A percentile compares a stretch with the other conserved stretches of the same genome.
Evolutionary conservation across 257 asterid genomes (phyloP).

Genomic region (Handroanthus guayacan): DNA sequence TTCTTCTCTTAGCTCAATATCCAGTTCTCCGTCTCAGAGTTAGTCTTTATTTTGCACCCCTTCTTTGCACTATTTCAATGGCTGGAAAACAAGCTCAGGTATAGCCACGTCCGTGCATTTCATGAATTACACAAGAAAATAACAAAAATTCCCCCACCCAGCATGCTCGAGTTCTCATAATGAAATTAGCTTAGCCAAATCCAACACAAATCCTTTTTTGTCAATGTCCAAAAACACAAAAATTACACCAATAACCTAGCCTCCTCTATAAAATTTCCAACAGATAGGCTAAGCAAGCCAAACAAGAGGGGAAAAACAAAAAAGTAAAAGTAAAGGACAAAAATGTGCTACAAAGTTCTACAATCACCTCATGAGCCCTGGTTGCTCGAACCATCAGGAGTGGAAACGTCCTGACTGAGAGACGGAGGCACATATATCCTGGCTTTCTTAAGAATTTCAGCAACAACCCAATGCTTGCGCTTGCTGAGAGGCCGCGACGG

Average conservation of each 20-base stretch:
- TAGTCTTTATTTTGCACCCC: neutral
- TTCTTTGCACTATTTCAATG: neutral
- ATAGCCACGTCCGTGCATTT: neutral
- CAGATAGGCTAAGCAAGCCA: neutral
- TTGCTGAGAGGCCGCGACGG: constrained; percentile 92
- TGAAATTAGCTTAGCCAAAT: neutral
- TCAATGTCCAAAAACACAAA: neutral
- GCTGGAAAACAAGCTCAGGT: neutral
- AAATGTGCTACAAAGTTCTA: neutral
- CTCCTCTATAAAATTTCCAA: neutral
- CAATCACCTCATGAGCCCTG: constrained; percentile 39
- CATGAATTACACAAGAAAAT: neutral
- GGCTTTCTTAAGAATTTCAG: constrained; percentile 85
- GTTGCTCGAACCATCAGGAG: constrained; percentile 35
- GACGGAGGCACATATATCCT: constrained; percentile 64
- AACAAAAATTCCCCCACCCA: neutral
- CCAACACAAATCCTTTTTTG: neutral
- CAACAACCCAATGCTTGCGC: constrained; percentile 75
- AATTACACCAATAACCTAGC: neutral
- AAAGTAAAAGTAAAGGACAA: neutral
- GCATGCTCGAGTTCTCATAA: neutral
- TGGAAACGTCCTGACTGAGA: constrained; percentile 31
- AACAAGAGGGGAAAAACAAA: neutral
- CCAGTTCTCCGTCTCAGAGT: neutral
- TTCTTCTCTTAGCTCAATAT: constrained; percentile 4